Percentiles rank a stretch among this genome's conserved stretches.
Conservation (phyloP, 148 eudicot genomes). For the Vaccinium darrowii region DNA sequence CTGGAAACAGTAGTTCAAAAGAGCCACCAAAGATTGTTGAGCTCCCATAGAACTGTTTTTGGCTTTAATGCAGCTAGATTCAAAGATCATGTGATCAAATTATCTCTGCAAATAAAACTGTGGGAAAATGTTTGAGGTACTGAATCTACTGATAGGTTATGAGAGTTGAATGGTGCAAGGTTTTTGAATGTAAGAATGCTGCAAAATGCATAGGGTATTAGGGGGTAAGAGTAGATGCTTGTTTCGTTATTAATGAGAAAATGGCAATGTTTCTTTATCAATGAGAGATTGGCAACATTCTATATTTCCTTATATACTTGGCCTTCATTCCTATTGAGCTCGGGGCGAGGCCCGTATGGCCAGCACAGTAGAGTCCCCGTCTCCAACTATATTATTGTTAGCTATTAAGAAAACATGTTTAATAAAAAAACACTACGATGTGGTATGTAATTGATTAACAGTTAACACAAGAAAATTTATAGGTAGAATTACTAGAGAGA, state of each 20-base stretch:
- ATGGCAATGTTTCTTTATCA: neutral
- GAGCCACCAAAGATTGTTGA: constrained; percentile 72
- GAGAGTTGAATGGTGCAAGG: neutral
- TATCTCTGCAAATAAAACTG: neutral
- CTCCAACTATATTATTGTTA: too few species aligned
- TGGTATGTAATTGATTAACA: too few species aligned
- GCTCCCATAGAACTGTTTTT: constrained; percentile 36
- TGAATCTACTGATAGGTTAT: too few species aligned
- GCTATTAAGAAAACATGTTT: too few species aligned
- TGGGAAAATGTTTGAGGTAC: neutral
- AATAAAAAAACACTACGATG: too few species aligned
- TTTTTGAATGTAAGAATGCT: neutral
- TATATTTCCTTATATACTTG: too few species aligned
- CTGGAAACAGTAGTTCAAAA: constrained; percentile 29
- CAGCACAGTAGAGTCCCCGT: too few species aligned
- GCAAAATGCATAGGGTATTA: neutral
- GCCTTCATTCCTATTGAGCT: too few species aligned
- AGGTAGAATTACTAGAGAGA: too few species aligned
- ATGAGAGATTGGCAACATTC: too few species aligned
- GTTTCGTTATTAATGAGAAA: neutral
- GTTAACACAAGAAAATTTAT: too few species aligned
- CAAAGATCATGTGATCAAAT: neutral
- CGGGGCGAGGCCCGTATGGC: too few species aligned
- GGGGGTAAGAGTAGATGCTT: neutral
- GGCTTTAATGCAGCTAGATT: neutral